These are phyloP conservation scores for Suillus tomentosus DNA, from an alignment of 768 basidiomycete genomes.

Conservation along the genomic window DNA sequence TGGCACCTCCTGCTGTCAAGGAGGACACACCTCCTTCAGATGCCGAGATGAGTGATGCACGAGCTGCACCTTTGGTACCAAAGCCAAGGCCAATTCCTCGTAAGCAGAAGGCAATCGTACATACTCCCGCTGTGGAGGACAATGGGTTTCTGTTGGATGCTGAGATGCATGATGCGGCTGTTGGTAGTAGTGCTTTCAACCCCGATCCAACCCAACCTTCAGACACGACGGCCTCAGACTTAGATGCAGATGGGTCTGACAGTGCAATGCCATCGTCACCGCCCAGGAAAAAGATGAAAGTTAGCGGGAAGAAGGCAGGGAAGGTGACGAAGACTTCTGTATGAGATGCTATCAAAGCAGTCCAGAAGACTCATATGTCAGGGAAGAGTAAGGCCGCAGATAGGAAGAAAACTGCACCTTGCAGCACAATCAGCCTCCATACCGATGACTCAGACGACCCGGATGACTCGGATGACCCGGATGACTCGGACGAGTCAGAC, in stretches of 20 bases:
- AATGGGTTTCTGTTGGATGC: background rate
- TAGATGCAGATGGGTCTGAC: background rate
- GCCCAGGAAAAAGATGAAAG: no score
- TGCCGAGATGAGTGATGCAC: background rate
- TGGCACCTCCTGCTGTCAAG: background rate
- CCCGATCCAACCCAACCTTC: background rate
- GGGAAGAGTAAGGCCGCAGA: no score
- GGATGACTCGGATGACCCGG: no score
- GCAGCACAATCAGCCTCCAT: no score
- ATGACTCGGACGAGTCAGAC: no score
- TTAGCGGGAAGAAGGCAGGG: no score
- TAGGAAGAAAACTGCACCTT: no score
- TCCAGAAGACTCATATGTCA: no score
- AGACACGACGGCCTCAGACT: background rate
- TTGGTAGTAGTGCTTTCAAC: background rate
- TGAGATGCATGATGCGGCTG: background rate
- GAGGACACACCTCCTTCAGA: background rate
- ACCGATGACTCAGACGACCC: no score
- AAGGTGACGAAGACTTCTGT: no score
- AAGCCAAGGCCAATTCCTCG: background rate
- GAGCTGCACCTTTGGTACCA: background rate
- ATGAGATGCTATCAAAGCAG: no score
- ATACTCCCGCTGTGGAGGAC: background rate
- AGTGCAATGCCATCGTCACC: background rate
- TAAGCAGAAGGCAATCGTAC: background rate